Evolutionary conservation across 345 rosid species (phyloP).

Genomic region (Streptanthus diversifolius): DNA sequence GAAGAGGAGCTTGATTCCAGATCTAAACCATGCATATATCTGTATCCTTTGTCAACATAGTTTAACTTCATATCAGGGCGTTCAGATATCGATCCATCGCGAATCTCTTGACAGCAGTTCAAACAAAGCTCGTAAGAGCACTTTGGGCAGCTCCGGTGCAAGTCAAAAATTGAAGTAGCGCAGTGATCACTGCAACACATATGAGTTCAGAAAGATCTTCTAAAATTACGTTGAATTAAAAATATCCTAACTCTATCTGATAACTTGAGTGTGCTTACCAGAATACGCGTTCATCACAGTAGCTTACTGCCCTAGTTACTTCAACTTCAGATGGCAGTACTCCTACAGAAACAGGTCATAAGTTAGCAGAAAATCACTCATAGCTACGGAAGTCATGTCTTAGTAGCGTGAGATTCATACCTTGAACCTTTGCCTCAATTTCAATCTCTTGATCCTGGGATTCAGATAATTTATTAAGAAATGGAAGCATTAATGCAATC

Average conservation of each 20-base stretch:
- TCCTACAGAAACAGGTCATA: constrained; percentile 23
- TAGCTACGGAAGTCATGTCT: neutral
- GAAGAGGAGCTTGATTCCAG: constrained; percentile 24
- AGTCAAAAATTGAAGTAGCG: constrained; percentile 81
- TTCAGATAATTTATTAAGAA: constrained; percentile 46
- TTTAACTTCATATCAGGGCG: constrained; percentile 44
- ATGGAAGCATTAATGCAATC: constrained; percentile 54
- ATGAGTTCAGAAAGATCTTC: constrained; percentile 9
- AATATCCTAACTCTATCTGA: neutral
- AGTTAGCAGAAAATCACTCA: constrained; percentile 12
- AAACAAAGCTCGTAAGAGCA: constrained; percentile 81
- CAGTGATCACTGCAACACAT: constrained; percentile 61
- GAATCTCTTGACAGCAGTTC: constrained; percentile 76
- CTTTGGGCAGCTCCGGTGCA: constrained; percentile 72
- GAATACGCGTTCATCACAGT: constrained; percentile 66
- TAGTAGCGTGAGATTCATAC: constrained; percentile 32
- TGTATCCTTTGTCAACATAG: constrained; percentile 49
- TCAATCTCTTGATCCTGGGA: constrained; percentile 53
- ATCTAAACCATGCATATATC: constrained; percentile 71
- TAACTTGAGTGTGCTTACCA: constrained; percentile 46
- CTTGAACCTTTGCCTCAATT: constrained; percentile 55
- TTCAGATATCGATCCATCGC: constrained; percentile 39
- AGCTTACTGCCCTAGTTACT: constrained; percentile 41
- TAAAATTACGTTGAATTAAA: neutral
- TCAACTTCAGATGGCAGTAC: constrained; percentile 34